Conservation (phyloP, 352 stramenopile species). For the Hyaloperonospora brassicae region DNA sequence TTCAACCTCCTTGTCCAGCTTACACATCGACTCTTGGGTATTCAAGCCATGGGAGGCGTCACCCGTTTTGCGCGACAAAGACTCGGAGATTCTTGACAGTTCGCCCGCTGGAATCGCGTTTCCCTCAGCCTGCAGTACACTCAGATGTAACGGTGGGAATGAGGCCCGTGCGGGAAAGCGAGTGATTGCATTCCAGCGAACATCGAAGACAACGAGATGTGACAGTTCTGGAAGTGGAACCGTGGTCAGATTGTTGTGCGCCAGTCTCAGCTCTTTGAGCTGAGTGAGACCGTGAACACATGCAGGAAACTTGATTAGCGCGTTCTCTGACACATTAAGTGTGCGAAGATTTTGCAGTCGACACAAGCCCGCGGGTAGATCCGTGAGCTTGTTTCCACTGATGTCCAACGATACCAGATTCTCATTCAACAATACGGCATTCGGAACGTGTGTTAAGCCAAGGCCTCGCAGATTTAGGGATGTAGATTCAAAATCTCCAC, state of each 20-base stretch:
- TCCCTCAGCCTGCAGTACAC: constrained; percentile 16
- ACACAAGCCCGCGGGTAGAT: constrained; percentile 33
- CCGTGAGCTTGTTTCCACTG: constrained; percentile 39
- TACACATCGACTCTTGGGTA: neutral
- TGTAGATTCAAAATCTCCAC: constrained; percentile 1
- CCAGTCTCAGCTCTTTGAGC: constrained; percentile 33
- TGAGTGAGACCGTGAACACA: constrained; percentile 21
- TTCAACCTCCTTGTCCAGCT: neutral
- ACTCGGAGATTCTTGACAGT: constrained; percentile 12
- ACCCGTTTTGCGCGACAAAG: constrained; percentile 7
- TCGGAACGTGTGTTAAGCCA: constrained; percentile 28
- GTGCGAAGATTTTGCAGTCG: constrained; percentile 30
- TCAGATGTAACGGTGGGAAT: constrained; percentile 7
- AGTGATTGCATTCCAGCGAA: constrained; percentile 34
- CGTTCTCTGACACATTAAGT: constrained; percentile 55
- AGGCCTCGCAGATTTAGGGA: constrained; percentile 20
- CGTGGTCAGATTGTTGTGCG: constrained; percentile 53
- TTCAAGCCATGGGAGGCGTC: neutral
- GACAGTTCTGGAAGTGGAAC: constrained; percentile 20
- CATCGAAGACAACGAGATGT: constrained; percentile 32
- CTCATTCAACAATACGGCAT: constrained; percentile 28
- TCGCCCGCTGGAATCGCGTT: constrained; percentile 21
- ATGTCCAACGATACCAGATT: constrained; percentile 38
- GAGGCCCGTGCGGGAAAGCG: constrained; percentile 7
- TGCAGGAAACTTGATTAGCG: constrained; percentile 33